Conservation (phyloP, 2,329 filamentous ascomycete species). For the Tolypocladium endophyticum region DNA sequence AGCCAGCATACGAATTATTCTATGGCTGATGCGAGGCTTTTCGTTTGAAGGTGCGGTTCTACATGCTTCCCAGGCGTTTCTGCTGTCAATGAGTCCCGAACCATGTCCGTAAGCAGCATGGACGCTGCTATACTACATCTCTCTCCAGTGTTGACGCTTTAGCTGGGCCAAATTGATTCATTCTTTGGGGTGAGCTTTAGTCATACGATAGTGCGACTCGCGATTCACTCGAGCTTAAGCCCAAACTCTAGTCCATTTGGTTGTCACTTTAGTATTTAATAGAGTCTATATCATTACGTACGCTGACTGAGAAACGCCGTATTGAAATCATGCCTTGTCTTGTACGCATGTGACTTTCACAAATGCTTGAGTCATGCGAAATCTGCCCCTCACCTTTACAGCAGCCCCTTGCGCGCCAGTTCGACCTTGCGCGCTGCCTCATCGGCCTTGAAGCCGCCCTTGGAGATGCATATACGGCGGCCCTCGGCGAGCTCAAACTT, state of each 20-base stretch:
- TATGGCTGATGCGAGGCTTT: conserved; percentile 7
- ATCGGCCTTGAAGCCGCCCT: conserved; percentile 61
- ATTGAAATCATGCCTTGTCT: background rate
- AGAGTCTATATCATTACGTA: background rate
- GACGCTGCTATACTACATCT: background rate
- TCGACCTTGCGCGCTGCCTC: conserved; percentile 69
- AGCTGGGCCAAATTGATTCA: background rate
- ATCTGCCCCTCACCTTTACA: conserved; percentile 31
- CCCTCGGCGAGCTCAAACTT: conserved; percentile 68
- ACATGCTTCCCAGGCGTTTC: background rate
- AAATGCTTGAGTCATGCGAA: background rate
- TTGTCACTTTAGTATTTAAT: background rate
- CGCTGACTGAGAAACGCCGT: background rate
- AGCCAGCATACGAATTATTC: background rate
- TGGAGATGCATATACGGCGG: conserved; percentile 62
- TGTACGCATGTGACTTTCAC: background rate
- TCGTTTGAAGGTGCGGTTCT: background rate
- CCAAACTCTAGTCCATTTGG: background rate
- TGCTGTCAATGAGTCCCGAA: background rate
- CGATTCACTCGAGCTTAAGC: background rate
- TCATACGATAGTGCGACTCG: background rate
- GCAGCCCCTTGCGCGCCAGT: conserved; percentile 65
- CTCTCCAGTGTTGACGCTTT: background rate
- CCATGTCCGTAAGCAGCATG: background rate
- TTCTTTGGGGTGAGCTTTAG: background rate